These are phyloP conservation scores for Suhomyces xylopsoci DNA, from an alignment of 805 yeast genomes.

Conservation along the genomic window DNA sequence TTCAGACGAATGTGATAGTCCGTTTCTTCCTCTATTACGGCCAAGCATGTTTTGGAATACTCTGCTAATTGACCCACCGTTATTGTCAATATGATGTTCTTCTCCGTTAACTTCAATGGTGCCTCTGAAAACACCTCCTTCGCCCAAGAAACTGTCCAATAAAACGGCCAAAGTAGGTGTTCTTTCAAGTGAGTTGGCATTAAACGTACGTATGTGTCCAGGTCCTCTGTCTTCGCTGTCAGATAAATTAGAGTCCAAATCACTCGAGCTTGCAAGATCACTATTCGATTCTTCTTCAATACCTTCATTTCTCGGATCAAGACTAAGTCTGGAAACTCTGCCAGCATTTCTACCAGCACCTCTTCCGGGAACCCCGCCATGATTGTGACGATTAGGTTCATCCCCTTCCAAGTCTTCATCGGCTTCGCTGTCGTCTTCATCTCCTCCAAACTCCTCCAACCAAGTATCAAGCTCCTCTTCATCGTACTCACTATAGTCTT, in stretches of 20 bases:
- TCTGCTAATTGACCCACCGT: constrained; percentile 2
- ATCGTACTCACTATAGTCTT: constrained; percentile 29
- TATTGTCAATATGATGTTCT: constrained; percentile 5
- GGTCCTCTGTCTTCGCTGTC: not conserved
- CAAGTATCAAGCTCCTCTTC: constrained; percentile 40
- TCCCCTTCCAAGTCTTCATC: constrained; percentile 13
- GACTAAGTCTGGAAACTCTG: not conserved
- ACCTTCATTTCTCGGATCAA: not conserved
- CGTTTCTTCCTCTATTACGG: not conserved
- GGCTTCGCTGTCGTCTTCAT: constrained; percentile 17
- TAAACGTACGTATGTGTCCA: not conserved
- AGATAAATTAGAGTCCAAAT: constrained; percentile 1
- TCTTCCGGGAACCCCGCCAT: not conserved
- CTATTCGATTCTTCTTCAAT: not conserved
- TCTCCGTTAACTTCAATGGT: constrained; percentile 19
- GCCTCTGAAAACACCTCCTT: constrained; percentile 19
- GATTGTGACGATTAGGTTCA: not conserved
- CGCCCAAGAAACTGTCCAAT: constrained; percentile 11
- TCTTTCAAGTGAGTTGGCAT: not conserved
- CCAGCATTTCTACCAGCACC: not conserved
- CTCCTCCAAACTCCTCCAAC: constrained; percentile 38
- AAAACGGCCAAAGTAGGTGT: constrained; percentile 6
- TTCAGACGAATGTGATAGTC: not conserved
- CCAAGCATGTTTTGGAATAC: constrained; percentile 9
- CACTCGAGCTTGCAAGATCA: constrained; percentile 2